Conservation (phyloP, 2,329 filamentous ascomycete genomes). For the Aureobasidium zeae region DNA sequence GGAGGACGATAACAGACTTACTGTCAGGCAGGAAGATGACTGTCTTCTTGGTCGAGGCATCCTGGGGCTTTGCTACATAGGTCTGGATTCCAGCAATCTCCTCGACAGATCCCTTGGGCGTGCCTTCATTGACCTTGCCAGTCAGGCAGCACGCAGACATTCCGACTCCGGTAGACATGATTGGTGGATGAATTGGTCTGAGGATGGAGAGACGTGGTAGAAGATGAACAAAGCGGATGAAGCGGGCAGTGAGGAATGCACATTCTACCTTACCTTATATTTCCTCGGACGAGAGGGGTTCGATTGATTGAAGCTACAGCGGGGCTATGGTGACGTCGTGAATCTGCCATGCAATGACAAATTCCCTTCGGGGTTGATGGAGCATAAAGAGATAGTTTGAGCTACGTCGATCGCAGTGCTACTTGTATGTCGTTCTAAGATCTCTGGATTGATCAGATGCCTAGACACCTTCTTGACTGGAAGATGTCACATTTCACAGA, state of each 20-base stretch:
- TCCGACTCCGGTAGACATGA: constrained; percentile 29
- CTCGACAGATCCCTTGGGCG: constrained; percentile 28
- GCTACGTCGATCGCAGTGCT: too few species aligned
- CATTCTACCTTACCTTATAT: not conserved
- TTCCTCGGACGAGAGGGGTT: too few species aligned
- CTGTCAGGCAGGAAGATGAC: constrained; percentile 41
- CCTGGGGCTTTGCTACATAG: constrained; percentile 37
- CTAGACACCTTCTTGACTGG: too few species aligned
- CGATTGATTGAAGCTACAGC: too few species aligned
- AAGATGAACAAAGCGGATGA: not conserved
- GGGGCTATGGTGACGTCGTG: too few species aligned
- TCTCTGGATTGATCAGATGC: too few species aligned
- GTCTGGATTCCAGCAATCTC: constrained; percentile 33
- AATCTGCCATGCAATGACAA: too few species aligned
- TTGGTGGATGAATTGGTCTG: too few species aligned
- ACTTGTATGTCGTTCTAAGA: too few species aligned
- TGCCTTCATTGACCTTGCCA: constrained; percentile 32
- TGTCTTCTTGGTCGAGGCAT: constrained; percentile 34
- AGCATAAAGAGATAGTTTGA: too few species aligned
- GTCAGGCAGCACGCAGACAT: constrained; percentile 36
- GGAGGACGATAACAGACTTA: constrained; percentile 19
- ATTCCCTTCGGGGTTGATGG: too few species aligned
- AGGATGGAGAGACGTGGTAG: not conserved
- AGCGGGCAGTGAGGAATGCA: not conserved
- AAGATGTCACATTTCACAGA: too few species aligned